phyloP scores from a whole-genome alignment of 1,284 basidiomycete species.

The Cerrena zonata region DNA sequence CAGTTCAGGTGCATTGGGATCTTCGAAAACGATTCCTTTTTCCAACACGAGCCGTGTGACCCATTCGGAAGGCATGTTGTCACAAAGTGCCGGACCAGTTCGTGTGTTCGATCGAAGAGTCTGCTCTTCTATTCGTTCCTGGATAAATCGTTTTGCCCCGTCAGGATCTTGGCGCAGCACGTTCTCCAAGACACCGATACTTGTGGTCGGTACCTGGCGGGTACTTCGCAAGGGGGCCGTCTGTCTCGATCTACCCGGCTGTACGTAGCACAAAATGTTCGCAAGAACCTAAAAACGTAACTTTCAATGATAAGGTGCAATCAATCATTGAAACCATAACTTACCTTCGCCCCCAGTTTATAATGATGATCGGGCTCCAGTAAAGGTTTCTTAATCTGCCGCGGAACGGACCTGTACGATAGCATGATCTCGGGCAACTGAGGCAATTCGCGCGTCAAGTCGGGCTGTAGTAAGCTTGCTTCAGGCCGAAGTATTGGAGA shows the following conservation, averaged over 20 bases:
- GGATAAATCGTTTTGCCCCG: conserved; percentile 7
- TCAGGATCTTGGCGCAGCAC: conserved; percentile 15
- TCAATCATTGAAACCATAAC: conserved; percentile 14
- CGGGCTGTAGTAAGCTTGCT: conserved; percentile 14
- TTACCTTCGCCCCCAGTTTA: conserved; percentile 49
- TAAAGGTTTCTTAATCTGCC: conserved; percentile 34
- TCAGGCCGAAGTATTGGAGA: conserved; percentile 22
- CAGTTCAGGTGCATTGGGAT: neutral
- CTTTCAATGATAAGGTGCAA: neutral
- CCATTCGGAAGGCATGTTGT: conserved; percentile 23
- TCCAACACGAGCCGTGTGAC: conserved; percentile 22
- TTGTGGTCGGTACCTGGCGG: conserved; percentile 24
- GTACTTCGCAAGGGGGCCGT: conserved; percentile 19
- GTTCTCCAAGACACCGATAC: conserved; percentile 16
- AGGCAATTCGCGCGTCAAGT: conserved; percentile 6
- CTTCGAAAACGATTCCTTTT: conserved; percentile 16
- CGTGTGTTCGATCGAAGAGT: conserved; percentile 19
- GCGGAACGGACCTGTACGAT: conserved; percentile 42
- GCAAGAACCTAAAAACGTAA: conserved; percentile 26
- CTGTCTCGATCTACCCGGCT: conserved; percentile 21
- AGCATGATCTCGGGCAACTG: conserved; percentile 35
- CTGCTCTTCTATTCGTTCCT: conserved; percentile 18
- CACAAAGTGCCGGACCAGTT: conserved; percentile 16
- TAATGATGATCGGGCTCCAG: conserved; percentile 47
- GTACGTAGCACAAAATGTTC: conserved; percentile 28